Base-by-base conservation (phyloP, 2,329 filamentous ascomycete species). In the Arachnomyces sp. region DNA sequence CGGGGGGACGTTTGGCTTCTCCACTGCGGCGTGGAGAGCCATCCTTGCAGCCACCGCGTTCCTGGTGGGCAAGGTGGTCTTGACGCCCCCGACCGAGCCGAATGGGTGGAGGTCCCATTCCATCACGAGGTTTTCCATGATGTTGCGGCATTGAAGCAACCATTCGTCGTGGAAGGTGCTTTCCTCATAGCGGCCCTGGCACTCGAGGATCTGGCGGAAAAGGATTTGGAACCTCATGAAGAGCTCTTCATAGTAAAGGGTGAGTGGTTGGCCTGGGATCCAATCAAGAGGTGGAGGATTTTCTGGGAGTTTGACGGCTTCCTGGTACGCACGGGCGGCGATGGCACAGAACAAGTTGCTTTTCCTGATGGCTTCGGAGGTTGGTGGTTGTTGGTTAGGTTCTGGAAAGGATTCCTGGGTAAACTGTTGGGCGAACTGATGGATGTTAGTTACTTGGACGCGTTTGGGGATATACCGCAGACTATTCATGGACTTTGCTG, bases 61-160 rank as follows among this genome's bases (percentile, higher is more conserved):
- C 16, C 18, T 18, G 5, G 43, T 49, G 9, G 42, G 31, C 12
- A 42, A 31, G 12, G 43, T 45, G 8, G 47, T 46, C 34, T 38
- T 47, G 31, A 47, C 15, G 2, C 31, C 36, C n/a, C 31, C 34
- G 32, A 28, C 38, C 13, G 45, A 47, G 12, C 45, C 41, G 7
- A 44, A 31, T 5, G 45, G 40, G 25, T 43, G 31, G 13, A 38
- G 25, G 18, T 38, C 36, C 45, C 47, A 49, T 41, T 45, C 41
- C n/a, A 41, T 36, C 14, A 45, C 40, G 20, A 49, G 43, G n/a
- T 47, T 47, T 18, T 44, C 45, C 30, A 46, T 39, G 30, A 49
- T 45, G 35, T 43, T 49, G 31, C 43, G 39, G 28, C 39, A 29
- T 33, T 49, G 47, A 14, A 31, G 39, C 18, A 45, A 33, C 41